A percentile compares a stretch with the other conserved stretches of the same genome.
phyloP scores from a whole-genome alignment of 176 grass and related monocot species.

The Pontederia crassipes region DNA sequence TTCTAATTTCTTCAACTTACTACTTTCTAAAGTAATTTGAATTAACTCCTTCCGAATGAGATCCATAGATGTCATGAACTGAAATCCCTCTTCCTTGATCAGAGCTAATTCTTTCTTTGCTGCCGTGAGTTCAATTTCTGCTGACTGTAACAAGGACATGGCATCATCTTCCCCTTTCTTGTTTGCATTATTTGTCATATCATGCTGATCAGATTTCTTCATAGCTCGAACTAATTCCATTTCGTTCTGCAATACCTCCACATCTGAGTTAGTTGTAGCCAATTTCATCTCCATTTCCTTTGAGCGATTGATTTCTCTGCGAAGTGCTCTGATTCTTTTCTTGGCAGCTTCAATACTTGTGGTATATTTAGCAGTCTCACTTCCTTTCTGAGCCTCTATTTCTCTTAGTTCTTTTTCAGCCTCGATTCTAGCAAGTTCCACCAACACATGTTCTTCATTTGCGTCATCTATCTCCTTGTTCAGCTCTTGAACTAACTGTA shows the following conservation, averaged over 20 bases:
- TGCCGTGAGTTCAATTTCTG: constrained; percentile 37
- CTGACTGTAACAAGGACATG: constrained; percentile 22
- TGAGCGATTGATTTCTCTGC: constrained; percentile 25
- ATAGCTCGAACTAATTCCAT: constrained; percentile 89
- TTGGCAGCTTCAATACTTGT: constrained; percentile 39
- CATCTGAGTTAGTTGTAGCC: constrained; percentile 46
- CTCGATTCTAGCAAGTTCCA: constrained; percentile 93
- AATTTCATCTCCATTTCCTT: constrained; percentile 54
- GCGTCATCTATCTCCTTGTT: constrained; percentile 57
- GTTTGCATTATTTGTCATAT: not conserved
- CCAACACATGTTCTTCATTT: constrained; percentile 88
- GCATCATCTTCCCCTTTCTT: constrained; percentile 25
- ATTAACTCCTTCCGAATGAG: constrained; percentile 46
- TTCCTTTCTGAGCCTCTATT: constrained; percentile 39
- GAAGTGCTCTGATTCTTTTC: constrained; percentile 32
- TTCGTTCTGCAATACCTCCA: constrained; percentile 54
- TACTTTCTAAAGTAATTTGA: constrained; percentile 31
- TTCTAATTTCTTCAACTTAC: constrained; percentile 37
- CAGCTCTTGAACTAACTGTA: constrained; percentile 44
- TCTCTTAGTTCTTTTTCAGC: constrained; percentile 73
- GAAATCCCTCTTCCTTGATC: constrained; percentile 54
- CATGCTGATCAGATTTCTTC: constrained; percentile 26
- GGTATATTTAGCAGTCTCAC: constrained; percentile 34
- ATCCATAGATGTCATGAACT: constrained; percentile 91
- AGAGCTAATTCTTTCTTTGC: constrained; percentile 56